Conservation (phyloP, 495 filamentous ascomycete species). For the Astrocystis sublimbata region DNA sequence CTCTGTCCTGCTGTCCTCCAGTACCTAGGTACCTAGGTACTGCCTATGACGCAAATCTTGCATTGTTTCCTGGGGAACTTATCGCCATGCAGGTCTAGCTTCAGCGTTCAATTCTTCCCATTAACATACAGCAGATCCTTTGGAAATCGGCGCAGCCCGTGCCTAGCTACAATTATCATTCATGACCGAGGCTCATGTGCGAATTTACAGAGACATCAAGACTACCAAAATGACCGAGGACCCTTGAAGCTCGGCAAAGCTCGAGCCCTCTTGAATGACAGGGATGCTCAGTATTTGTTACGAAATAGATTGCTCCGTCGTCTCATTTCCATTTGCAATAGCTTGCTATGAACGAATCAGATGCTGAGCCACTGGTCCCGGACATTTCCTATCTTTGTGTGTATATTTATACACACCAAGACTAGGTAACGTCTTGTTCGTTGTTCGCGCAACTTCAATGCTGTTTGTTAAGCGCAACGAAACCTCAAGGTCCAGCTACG, state of each 20-base stretch:
- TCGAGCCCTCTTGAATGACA: slow-evolving; percentile 15
- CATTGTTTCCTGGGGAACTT: neutral
- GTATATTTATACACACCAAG: neutral
- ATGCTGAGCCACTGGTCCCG: neutral
- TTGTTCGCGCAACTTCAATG: neutral
- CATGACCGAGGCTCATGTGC: too few species aligned
- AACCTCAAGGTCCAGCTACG: neutral
- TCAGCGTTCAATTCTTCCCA: neutral
- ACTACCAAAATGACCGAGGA: neutral
- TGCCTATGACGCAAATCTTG: slow-evolving; percentile 15
- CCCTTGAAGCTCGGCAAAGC: slow-evolving; percentile 14
- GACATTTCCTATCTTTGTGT: slow-evolving; percentile 19
- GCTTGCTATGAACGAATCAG: slow-evolving; percentile 11
- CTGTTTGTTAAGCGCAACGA: neutral
- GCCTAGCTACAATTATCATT: too few species aligned
- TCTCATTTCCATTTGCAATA: slow-evolving; percentile 31
- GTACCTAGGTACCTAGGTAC: too few species aligned
- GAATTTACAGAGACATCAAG: neutral
- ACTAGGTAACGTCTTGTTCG: neutral
- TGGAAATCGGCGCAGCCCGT: too few species aligned
- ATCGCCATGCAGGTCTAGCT: neutral
- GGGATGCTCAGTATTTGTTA: slow-evolving; percentile 28
- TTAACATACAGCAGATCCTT: too few species aligned
- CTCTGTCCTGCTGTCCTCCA: too few species aligned
- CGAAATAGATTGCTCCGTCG: slow-evolving; percentile 32